These are phyloP conservation scores for Penicillium crystallinum DNA, from an alignment of 495 filamentous ascomycete genomes.

Conservation along the genomic window DNA sequence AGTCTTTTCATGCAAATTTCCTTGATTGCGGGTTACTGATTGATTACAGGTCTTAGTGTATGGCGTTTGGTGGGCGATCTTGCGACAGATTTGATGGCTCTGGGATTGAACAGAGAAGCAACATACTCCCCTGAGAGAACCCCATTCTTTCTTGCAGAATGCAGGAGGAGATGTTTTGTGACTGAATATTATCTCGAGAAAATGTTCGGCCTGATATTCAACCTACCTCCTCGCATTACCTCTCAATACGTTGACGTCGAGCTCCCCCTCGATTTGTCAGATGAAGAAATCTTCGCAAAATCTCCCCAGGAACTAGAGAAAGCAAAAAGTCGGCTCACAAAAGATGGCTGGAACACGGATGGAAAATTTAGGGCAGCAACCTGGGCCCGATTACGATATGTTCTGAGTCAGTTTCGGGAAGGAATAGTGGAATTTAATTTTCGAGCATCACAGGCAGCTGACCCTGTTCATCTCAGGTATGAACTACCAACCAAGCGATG, in stretches of 20 bases:
- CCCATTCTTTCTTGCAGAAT: constrained; percentile 19
- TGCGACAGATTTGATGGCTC: constrained; percentile 15
- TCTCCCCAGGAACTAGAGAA: constrained; percentile 1
- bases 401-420: constrained; percentile 16
- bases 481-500: not conserved
- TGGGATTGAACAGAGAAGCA: constrained; percentile 17
- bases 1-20: constrained; percentile 1
- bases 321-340: not conserved
- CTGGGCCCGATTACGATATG: constrained; percentile 17
- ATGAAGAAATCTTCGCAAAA: constrained; percentile 8
- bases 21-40: not conserved
- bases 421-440: constrained; percentile 18
- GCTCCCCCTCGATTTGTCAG: constrained; percentile 17
- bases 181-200: constrained; percentile 20
- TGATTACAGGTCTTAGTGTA: constrained; percentile 11
- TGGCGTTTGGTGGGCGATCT: constrained; percentile 19
- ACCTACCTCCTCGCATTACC: constrained; percentile 17
- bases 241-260: constrained; percentile 13
- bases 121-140: constrained; percentile 14
- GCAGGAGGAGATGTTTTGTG: constrained; percentile 12
- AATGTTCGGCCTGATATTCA: constrained; percentile 16
- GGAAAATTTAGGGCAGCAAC: constrained; percentile 11
- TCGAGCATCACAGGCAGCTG: constrained; percentile 6
- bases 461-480: constrained; percentile 12
- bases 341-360: constrained; percentile 16